Evolutionary conservation across 129 eudicot genomes (phyloP), one percentile per base, ranked within the genome.

Genomic region (Glebionis coronaria): DNA sequence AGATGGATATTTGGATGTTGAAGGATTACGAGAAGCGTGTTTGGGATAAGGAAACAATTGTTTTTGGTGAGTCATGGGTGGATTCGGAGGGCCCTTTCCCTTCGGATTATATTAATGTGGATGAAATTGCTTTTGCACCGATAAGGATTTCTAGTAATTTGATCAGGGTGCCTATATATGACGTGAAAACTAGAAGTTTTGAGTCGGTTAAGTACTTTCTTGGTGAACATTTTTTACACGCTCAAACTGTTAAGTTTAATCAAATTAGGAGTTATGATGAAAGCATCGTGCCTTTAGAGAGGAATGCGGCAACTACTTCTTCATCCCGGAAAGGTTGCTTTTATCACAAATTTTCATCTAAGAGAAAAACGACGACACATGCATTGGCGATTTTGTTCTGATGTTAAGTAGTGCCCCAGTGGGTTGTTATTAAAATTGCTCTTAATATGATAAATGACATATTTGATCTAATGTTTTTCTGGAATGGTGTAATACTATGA

Each of bases 11-110:
- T 3, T 57, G 42, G 42, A 27, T 21, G 28, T 57, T 57, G 27
- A 7, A 12, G 14, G 62, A 25, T 35, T 57, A 56, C 6, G 12
- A 25, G 5, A 3, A 27, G 6, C 42, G 4, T 57, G 63, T 57
- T 57, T 27, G 63, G 63, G 29, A 13, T 57, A 57, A 28, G n/a
- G 63, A 57, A 57, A 57, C 63, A 2, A 12, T 25, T 57, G 29
- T 16, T 3, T 56, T 56, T 35, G 8, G 16, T 3, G 29, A 13
- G 63, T 57, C 44, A 13, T 27, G 63, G 63, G 16, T 57, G 3
- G 40, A 57, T 18, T 25, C 12, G 29, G 40, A 57, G 12, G 62
- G 16, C 4, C 60, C n/a, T 20, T 55, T 55, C 5, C 16, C 18
- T 3, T 23, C 16, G 9, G 62, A 57, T 25, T 25, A 9, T 23